A percentile compares a stretch with the other conserved stretches of the same genome.
Evolutionary conservation across 2,329 filamentous ascomycete species (phyloP).

Genomic region (Claviceps africana): DNA sequence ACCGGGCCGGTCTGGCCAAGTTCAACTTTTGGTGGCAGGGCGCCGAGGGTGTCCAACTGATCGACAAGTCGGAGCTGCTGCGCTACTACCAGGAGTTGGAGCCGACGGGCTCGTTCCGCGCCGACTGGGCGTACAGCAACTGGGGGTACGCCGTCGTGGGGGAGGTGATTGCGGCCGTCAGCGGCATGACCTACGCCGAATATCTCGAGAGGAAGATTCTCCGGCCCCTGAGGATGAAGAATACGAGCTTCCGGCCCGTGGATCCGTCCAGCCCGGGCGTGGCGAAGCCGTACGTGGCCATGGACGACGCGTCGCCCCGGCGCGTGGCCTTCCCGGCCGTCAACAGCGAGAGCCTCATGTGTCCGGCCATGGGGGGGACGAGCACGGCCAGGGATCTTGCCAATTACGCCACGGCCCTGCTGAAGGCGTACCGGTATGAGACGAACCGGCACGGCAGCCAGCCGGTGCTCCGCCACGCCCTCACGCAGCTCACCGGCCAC

Average conservation of each 20-base stretch:
- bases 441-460: neutral
- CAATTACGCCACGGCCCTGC: neutral
- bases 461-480: neutral
- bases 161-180: neutral
- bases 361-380: neutral
- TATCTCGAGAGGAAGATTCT: neutral
- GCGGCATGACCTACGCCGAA: neutral
- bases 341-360: neutral
- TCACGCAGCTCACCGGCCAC: neutral
- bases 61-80: neutral
- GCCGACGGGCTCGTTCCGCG: neutral
- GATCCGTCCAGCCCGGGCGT: neutral
- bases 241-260: neutral
- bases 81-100: neutral
- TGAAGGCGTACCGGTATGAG: neutral
- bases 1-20: neutral
- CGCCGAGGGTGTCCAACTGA: neutral
- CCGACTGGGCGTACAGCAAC: constrained; percentile 1
- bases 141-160: neutral
- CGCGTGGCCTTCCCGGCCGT: neutral
- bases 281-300: neutral
- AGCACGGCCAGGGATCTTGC: neutral
- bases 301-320: neutral
- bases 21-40: constrained; percentile 1
- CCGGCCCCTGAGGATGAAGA: neutral